Evolutionary conservation across 495 filamentous ascomycete species (phyloP).

Genomic region (Poronia punctata): DNA sequence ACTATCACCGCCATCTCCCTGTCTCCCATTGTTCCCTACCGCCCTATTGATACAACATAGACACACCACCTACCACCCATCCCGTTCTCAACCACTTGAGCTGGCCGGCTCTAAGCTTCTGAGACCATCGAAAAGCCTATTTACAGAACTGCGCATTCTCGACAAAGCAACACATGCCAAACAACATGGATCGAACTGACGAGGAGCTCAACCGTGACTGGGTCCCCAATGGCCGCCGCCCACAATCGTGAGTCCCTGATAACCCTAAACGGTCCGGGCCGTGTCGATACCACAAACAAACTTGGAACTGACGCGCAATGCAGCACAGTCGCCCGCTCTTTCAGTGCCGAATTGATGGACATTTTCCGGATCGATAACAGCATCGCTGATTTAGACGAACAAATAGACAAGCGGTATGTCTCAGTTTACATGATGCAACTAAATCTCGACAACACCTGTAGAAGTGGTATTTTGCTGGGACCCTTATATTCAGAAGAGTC

Average conservation of each 20-base stretch:
- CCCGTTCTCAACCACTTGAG: background rate
- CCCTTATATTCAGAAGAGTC: too few species aligned
- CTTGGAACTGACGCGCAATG: background rate
- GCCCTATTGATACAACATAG: conserved; percentile 10
- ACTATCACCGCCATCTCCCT: conserved; percentile 7
- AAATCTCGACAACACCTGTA: too few species aligned
- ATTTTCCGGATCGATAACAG: conserved; percentile 80
- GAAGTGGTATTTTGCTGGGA: too few species aligned
- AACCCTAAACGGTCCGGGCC: background rate
- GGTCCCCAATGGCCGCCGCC: conserved; percentile 66
- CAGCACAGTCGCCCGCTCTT: conserved; percentile 82
- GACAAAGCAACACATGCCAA: conserved; percentile 1
- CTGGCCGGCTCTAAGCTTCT: background rate
- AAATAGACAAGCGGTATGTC: conserved; percentile 79
- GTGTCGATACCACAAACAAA: background rate
- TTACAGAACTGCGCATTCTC: background rate
- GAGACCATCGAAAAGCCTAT: background rate
- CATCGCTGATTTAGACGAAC: conserved; percentile 66
- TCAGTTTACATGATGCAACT: background rate
- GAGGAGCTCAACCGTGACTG: conserved; percentile 63
- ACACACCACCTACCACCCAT: conserved; percentile 1
- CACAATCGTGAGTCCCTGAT: conserved; percentile 65
- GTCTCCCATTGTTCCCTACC: conserved; percentile 1
- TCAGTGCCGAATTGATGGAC: conserved; percentile 79
- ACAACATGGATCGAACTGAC: conserved; percentile 43